These are phyloP conservation scores for Plasmodium malariae DNA, from an alignment of 169 alveolate species.

Conservation along the genomic window DNA sequence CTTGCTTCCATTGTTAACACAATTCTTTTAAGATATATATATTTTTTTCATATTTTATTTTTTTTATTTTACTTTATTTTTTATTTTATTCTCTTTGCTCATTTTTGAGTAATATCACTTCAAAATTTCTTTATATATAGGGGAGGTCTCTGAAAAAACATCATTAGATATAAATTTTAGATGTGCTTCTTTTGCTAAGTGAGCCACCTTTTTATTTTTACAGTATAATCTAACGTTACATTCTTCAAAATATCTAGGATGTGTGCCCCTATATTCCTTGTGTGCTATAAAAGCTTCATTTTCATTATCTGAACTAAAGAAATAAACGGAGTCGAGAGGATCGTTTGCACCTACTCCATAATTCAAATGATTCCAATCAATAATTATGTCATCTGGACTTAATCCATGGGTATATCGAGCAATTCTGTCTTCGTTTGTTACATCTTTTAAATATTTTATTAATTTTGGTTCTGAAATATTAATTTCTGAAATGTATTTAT, in stretches of 20 bases:
- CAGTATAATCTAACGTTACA: slow-evolving; percentile 67
- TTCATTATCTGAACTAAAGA: slow-evolving; percentile 71
- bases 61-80: too few relatives aligned
- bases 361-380: slow-evolving; percentile 72
- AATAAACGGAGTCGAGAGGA: slow-evolving; percentile 65
- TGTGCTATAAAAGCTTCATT: slow-evolving; percentile 70
- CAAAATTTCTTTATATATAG: slow-evolving; percentile 27
- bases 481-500: slow-evolving; percentile 68
- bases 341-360: slow-evolving; percentile 76
- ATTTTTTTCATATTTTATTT: too few relatives aligned
- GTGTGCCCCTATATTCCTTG: slow-evolving; percentile 65
- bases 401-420: slow-evolving; percentile 68
- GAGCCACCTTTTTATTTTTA: slow-evolving; percentile 71
- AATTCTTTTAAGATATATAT: too few relatives aligned
- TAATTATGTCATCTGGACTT: slow-evolving; percentile 68
- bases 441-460: slow-evolving; percentile 40
- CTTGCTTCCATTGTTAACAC: too few relatives aligned
- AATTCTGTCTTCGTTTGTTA: slow-evolving; percentile 64
- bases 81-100: too few relatives aligned
- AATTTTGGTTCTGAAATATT: slow-evolving; percentile 62
- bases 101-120: too few relatives aligned
- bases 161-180: slow-evolving; percentile 51
- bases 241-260: slow-evolving; percentile 69
- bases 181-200: slow-evolving; percentile 72
- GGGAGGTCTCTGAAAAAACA: slow-evolving; percentile 39